Percentiles rank a stretch among this genome's conserved stretches.
These are phyloP conservation scores for Metarhizium humberi DNA, from an alignment of 2,329 filamentous ascomycete species.

Conservation along the genomic window DNA sequence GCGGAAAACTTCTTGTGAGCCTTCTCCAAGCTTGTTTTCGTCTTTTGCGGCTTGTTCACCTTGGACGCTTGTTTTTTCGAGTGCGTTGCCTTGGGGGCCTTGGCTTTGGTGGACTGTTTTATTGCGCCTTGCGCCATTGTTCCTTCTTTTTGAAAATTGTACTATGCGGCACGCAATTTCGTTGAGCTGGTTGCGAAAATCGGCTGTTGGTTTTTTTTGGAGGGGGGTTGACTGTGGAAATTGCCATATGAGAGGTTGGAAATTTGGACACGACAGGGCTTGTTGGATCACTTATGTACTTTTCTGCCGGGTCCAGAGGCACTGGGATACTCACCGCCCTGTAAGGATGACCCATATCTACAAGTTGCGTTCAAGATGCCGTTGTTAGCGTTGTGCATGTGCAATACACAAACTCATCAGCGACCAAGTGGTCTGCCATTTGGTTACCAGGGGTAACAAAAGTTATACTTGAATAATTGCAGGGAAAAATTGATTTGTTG, in stretches of 20 bases:
- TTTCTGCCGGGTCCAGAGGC: not conserved
- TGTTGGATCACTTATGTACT: not conserved
- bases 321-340: not conserved
- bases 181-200: not conserved
- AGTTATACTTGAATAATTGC: too few relatives aligned
- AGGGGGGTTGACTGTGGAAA: too few relatives aligned
- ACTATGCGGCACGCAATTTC: not conserved
- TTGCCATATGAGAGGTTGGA: not conserved
- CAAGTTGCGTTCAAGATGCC: too few relatives aligned
- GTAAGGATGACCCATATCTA: not conserved
- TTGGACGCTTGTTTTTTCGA: slow-evolving; percentile 34
- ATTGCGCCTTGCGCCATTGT: slow-evolving; percentile 46
- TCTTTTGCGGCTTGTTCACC: slow-evolving; percentile 39
- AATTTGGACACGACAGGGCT: not conserved
- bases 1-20: slow-evolving; percentile 44
- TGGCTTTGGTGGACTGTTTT: slow-evolving; percentile 35
- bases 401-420: too few relatives aligned
- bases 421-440: too few relatives aligned
- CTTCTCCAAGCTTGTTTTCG: slow-evolving; percentile 39
- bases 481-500: too few relatives aligned
- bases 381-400: too few relatives aligned
- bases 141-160: not conserved
- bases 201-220: not conserved
- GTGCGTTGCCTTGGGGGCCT: slow-evolving; percentile 29
- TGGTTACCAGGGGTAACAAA: too few relatives aligned